Evolutionary conservation across 2,329 filamentous ascomycete species (phyloP).

Genomic region (Blastomyces gilchristii): DNA sequence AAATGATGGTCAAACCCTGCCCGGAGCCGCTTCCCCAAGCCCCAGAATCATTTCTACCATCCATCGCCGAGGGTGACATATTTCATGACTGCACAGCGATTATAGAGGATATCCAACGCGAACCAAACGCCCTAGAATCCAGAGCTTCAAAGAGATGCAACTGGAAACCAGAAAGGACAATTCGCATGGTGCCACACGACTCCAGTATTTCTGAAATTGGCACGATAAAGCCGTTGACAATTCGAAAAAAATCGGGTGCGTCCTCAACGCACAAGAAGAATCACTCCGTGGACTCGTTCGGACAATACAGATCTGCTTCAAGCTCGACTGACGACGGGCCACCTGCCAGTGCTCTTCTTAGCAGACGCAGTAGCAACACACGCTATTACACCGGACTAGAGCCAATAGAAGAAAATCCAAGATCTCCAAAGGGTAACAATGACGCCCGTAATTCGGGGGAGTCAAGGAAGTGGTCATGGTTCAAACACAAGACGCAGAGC

Average conservation of each 20-base stretch:
- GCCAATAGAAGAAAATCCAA: conserved; percentile 35
- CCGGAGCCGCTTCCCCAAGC: conserved; percentile 24
- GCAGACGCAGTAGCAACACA: conserved; percentile 8
- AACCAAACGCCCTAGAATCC: not conserved
- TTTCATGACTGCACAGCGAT: conserved; percentile 15
- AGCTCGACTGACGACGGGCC: not conserved
- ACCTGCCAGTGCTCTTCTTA: not conserved
- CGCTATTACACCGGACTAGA: conserved; percentile 28
- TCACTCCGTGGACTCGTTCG: conserved; percentile 11
- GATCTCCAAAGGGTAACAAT: conserved; percentile 23
- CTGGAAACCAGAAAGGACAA: conserved; percentile 36
- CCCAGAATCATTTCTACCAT: conserved; percentile 7
- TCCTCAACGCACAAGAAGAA: conserved; percentile 6
- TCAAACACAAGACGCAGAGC: conserved; percentile 28
- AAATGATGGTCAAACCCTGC: conserved; percentile 39
- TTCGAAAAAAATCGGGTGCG: conserved; percentile 39
- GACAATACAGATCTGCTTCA: not conserved
- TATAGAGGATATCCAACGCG: conserved; percentile 1
- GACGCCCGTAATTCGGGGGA: conserved; percentile 19
- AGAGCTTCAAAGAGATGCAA: conserved; percentile 5
- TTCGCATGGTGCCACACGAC: conserved; percentile 48
- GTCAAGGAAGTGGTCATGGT: conserved; percentile 40
- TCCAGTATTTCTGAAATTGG: conserved; percentile 34
- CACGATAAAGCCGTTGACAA: conserved; percentile 44
- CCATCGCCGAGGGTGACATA: conserved; percentile 6